These are phyloP conservation scores for Fusarium redolens DNA, from an alignment of 2,329 filamentous ascomycete genomes.

Conservation along the genomic window DNA sequence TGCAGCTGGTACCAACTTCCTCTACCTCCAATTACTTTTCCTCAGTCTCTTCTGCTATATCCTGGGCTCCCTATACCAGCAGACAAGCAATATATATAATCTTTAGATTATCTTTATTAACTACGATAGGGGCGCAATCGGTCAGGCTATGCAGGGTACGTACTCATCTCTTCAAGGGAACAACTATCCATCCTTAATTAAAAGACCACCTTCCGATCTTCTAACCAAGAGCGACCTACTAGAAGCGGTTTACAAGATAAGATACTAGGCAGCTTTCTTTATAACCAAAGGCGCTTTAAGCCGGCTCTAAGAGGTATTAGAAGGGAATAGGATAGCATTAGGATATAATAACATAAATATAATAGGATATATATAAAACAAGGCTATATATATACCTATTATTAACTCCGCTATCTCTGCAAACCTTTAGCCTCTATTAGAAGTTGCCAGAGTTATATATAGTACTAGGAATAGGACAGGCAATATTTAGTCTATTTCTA, in stretches of 20 bases:
- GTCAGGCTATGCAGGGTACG: constrained; percentile 31
- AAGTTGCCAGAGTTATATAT: not conserved
- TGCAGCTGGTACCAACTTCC: constrained; percentile 26
- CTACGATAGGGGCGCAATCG: constrained; percentile 41
- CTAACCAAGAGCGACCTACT: not conserved
- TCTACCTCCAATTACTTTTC: constrained; percentile 56
- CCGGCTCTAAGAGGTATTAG: not conserved
- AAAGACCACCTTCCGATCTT: not conserved
- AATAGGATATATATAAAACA: not conserved
- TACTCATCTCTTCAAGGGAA: constrained; percentile 29
- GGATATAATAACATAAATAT: not conserved
- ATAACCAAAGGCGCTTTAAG: not conserved
- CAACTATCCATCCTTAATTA: no score
- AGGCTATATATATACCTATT: not conserved
- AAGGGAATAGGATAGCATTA: not conserved
- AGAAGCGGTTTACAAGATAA: not conserved
- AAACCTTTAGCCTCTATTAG: not conserved
- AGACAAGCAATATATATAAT: constrained; percentile 28
- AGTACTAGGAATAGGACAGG: not conserved
- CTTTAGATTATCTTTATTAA: constrained; percentile 36
- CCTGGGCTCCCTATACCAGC: constrained; percentile 37
- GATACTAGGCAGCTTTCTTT: not conserved
- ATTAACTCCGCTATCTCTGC: not conserved
- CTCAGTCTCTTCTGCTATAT: constrained; percentile 40
- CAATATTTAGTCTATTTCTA: constrained; percentile 9